Evolutionary conservation across 805 yeast species (phyloP).

Genomic region (Yarrowia keelungensis): DNA sequence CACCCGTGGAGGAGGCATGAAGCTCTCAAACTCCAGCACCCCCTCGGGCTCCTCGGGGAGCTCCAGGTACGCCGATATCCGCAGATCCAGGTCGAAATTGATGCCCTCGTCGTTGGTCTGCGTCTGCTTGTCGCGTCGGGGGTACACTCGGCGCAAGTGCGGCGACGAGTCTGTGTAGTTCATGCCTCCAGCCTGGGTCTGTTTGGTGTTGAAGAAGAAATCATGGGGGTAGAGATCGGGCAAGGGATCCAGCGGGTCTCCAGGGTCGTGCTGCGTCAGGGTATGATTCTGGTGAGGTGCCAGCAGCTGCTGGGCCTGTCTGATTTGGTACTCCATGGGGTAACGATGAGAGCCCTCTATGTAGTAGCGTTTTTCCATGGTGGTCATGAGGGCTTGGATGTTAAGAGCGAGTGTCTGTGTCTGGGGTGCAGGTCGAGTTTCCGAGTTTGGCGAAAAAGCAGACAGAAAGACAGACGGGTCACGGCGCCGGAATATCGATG

Average conservation of each 20-base stretch:
- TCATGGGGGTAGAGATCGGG: conserved; percentile 35
- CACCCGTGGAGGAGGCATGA: conserved; percentile 25
- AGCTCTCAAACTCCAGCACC: conserved; percentile 32
- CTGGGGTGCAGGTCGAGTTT: neutral
- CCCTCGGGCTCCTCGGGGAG: conserved; percentile 35
- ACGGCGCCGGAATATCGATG: conserved; percentile 7
- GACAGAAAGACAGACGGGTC: neutral
- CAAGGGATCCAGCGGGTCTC: conserved; percentile 32
- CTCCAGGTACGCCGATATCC: conserved; percentile 38
- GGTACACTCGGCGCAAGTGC: conserved; percentile 24
- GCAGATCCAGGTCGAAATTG: conserved; percentile 38
- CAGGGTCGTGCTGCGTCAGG: conserved; percentile 31
- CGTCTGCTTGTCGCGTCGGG: conserved; percentile 36
- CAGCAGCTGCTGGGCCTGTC: conserved; percentile 36
- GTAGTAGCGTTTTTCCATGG: conserved; percentile 36
- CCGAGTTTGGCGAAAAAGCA: too few species aligned
- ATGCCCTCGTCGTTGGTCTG: conserved; percentile 38
- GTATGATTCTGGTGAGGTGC: conserved; percentile 37
- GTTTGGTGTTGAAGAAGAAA: conserved; percentile 34
- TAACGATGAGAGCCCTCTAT: conserved; percentile 29
- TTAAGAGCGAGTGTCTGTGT: neutral
- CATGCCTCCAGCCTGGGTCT: conserved; percentile 24
- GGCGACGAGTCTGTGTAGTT: conserved; percentile 38
- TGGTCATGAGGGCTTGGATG: conserved; percentile 11
- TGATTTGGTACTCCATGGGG: conserved; percentile 39